Base-by-base conservation (phyloP, 768 basidiomycete species). In the Mycena latifolia region DNA sequence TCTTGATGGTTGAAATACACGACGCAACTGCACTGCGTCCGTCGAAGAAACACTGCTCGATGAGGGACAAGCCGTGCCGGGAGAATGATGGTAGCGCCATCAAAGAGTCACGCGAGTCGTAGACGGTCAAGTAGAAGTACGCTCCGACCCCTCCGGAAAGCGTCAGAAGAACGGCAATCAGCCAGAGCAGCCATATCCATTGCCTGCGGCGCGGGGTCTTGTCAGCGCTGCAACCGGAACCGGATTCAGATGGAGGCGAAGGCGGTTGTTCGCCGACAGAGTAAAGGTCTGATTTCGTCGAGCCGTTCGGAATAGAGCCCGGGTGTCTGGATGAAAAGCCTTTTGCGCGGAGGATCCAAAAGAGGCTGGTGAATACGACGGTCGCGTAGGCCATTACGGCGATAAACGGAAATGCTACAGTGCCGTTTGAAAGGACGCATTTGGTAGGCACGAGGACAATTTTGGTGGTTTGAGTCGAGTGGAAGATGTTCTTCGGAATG, bases 401-500 rank as follows among this genome's bases (percentile, higher is more conserved):
- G 51, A 35, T 14, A n/a, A 14, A 35, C 2, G 51, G n/a, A 33
- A 52, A 52, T 10, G 18, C 3, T 3, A 35, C 12, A 1, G 31
- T 1, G 12, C 31, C 31, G 12, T 1, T 52, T 12, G 31, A 31
- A 52, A 24, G 31, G 31, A n/a, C n/a, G 12, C 51, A 35, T 52
- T 33, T 52, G 2, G 51, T 52, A 24, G 51, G 51, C 29, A 52
- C n/a, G 18, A 52, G 31, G n/a, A 35, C n/a, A 11, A n/a, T 31
- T 31, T n/a, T 31, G 31, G 10, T 31, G 20, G 51, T 52, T 12
- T 10, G 31, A 22, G 55, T 56, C 3, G 55, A 18, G 9, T 2
- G 20, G 25, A 28, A 27, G 54, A 39, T 55, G 55, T 43, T 31
- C 41, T 56, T 45, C 43, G 43, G 55, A 15, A 39, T 39, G 37